A percentile compares a stretch with the other conserved stretches of the same genome.
Evolutionary conservation across 2,329 filamentous ascomycete genomes (phyloP).

Genomic region (Madurella mycetomatis): DNA sequence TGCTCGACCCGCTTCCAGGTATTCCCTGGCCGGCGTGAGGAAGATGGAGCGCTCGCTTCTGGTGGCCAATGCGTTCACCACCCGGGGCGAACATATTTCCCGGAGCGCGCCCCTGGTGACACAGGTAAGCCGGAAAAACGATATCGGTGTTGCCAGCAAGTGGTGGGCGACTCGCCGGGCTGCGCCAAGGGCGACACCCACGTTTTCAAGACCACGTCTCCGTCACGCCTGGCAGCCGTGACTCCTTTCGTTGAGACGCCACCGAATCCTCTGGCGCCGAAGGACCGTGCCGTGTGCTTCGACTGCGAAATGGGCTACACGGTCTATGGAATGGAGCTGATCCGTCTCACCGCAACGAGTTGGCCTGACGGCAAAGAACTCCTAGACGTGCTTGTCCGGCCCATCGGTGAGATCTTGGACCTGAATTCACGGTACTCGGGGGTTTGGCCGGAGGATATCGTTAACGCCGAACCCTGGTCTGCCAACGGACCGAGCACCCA

Average conservation of each 20-base stretch:
- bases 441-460: constrained; percentile 72
- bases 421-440: constrained; percentile 92
- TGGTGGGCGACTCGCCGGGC: constrained; percentile 66
- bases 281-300: constrained; percentile 68
- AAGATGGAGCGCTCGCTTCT: constrained; percentile 70
- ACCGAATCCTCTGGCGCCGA: constrained; percentile 48
- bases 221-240: constrained; percentile 69
- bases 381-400: constrained; percentile 80
- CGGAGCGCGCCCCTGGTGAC: constrained; percentile 53
- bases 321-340: constrained; percentile 77
- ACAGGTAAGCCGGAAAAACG: constrained; percentile 55
- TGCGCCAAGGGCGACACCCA: constrained; percentile 70
- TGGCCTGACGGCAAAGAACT: constrained; percentile 76
- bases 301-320: constrained; percentile 99
- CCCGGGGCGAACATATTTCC: constrained; percentile 64
- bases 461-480: constrained; percentile 58
- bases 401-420: constrained; percentile 78
- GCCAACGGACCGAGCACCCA: background rate
- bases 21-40: constrained; percentile 75
- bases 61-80: constrained; percentile 80
- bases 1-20: constrained; percentile 85
- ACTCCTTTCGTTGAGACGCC: constrained; percentile 81
- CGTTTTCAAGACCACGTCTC: constrained; percentile 79
- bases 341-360: constrained; percentile 80
- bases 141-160: constrained; percentile 75